phyloP scores from a whole-genome alignment of 805 yeast species.

The Metschnikowia continentalis region DNA sequence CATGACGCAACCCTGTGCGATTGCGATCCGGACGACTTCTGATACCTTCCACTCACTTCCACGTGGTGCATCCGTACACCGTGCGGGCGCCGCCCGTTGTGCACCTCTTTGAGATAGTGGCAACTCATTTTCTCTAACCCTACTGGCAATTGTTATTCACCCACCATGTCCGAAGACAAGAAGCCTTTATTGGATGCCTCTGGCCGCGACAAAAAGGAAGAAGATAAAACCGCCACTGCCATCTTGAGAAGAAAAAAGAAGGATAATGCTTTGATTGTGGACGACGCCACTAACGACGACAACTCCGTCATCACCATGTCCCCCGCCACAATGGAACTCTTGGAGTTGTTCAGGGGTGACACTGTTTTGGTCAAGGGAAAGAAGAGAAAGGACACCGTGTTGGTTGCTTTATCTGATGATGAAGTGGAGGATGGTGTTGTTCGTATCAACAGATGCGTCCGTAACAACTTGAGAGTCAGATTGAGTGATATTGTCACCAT shows the following conservation, averaged over 20 bases:
- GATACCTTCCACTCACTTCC: slow-evolving; percentile 8
- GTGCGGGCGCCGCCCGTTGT: not conserved
- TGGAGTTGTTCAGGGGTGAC: slow-evolving; percentile 96
- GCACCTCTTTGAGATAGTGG: slow-evolving; percentile 3
- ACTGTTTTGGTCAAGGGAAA: slow-evolving; percentile 96
- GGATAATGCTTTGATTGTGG: slow-evolving; percentile 90
- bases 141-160: slow-evolving; percentile 3
- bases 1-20: slow-evolving; percentile 3
- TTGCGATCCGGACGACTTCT: slow-evolving; percentile 2
- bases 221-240: slow-evolving; percentile 88
- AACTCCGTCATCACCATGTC: slow-evolving; percentile 95
- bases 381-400: slow-evolving; percentile 95
- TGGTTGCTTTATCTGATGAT: slow-evolving; percentile 93
- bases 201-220: slow-evolving; percentile 58
- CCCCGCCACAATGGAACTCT: slow-evolving; percentile 88
- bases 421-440: slow-evolving; percentile 95
- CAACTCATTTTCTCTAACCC: slow-evolving; percentile 1
- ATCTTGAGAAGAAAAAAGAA: slow-evolving; percentile 96
- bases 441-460: slow-evolving; percentile 89
- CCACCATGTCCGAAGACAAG: slow-evolving; percentile 24
- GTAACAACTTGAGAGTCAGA: slow-evolving; percentile 91
- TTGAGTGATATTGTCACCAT: slow-evolving; percentile 88
- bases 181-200: slow-evolving; percentile 52
- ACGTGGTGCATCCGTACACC: slow-evolving; percentile 10
- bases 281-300: slow-evolving; percentile 96